A percentile compares a stretch with the other conserved stretches of the same genome.
Conservation (phyloP, 495 filamentous ascomycete genomes). For the Cladorrhinum samala region DNA sequence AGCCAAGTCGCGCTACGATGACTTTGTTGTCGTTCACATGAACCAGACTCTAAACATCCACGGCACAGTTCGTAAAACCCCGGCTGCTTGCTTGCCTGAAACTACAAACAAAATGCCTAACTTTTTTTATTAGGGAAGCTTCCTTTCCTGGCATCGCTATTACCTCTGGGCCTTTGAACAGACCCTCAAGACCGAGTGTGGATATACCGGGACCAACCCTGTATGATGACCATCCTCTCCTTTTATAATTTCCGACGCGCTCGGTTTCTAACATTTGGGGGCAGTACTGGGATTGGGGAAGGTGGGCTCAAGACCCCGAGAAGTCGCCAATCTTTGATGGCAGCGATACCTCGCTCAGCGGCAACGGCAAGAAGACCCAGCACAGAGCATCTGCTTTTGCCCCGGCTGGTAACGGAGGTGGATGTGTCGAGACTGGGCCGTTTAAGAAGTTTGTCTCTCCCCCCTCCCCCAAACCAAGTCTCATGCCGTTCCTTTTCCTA, state of each 20-base stretch:
- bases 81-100: too few relatives aligned
- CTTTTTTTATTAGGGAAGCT: too few relatives aligned
- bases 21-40: slow-evolving; percentile 65
- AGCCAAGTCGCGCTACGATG: slow-evolving; percentile 49
- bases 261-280: not conserved
- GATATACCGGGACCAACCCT: slow-evolving; percentile 49
- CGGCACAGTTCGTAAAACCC: slow-evolving; percentile 36
- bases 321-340: slow-evolving; percentile 62
- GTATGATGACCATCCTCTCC: slow-evolving; percentile 7
- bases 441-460: slow-evolving; percentile 38
- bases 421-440: slow-evolving; percentile 57
- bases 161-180: slow-evolving; percentile 59
- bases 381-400: slow-evolving; percentile 24
- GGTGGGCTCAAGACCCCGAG: slow-evolving; percentile 43
- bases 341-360: slow-evolving; percentile 51
- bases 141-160: slow-evolving; percentile 68
- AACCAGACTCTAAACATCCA: slow-evolving; percentile 58
- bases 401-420: slow-evolving; percentile 56
- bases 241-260: not conserved
- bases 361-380: slow-evolving; percentile 49
- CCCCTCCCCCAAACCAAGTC: too few relatives aligned
- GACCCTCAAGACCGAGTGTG: slow-evolving; percentile 60
- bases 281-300: slow-evolving; percentile 61
- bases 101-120: slow-evolving; percentile 11
- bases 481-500: too few relatives aligned